Percentiles rank a stretch among this genome's conserved stretches.
These are phyloP conservation scores for Neurospora sp. DNA, from an alignment of 495 filamentous ascomycete species.

Conservation along the genomic window DNA sequence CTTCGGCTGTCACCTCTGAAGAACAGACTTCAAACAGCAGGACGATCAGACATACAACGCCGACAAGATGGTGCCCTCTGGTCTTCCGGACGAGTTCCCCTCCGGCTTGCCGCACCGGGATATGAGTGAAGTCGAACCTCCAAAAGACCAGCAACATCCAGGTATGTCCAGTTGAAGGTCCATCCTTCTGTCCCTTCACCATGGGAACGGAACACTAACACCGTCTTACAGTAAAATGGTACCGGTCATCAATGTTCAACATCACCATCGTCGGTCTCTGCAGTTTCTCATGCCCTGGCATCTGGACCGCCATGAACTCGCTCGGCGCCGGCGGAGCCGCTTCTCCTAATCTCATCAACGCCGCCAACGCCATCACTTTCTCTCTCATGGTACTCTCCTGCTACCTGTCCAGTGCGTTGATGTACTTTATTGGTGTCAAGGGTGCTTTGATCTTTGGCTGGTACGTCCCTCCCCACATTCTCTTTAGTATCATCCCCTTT, in stretches of 20 bases:
- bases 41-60: background rate
- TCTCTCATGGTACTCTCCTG: slow-evolving; percentile 56
- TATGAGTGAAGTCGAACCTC: slow-evolving; percentile 6
- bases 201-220: background rate
- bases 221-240: slow-evolving; percentile 46
- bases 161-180: slow-evolving; percentile 1
- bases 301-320: slow-evolving; percentile 63
- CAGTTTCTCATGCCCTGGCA: slow-evolving; percentile 54
- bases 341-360: slow-evolving; percentile 55
- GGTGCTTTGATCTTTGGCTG: slow-evolving; percentile 55
- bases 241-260: slow-evolving; percentile 54
- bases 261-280: slow-evolving; percentile 52
- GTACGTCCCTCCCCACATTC: slow-evolving; percentile 3
- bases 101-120: background rate
- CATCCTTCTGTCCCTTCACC: background rate
- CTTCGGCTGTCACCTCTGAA: background rate
- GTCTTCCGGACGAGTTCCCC: background rate
- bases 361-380: slow-evolving; percentile 59
- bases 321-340: slow-evolving; percentile 56
- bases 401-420: slow-evolving; percentile 43
- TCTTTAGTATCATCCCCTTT: background rate
- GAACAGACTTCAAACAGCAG: background rate
- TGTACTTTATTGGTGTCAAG: slow-evolving; percentile 53
- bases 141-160: slow-evolving; percentile 15
- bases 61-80: background rate